These are phyloP conservation scores for Stephanodiscus minutulus DNA, from an alignment of 108 stramenopile genomes.

Conservation along the genomic window DNA sequence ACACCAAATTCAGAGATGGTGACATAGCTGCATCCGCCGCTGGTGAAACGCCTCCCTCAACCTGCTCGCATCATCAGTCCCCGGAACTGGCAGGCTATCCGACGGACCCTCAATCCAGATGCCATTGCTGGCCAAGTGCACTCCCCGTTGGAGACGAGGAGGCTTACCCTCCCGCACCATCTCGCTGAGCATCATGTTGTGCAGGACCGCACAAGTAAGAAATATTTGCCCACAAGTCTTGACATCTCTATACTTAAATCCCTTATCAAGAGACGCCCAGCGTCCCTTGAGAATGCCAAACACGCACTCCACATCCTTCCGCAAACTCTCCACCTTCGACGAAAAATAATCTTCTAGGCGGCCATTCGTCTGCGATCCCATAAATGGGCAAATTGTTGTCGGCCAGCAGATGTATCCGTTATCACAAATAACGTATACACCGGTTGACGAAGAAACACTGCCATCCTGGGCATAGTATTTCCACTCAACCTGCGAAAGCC, in stretches of 20 bases:
- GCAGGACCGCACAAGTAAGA: background rate
- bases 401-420: conserved; percentile 49
- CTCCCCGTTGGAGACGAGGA: too few relatives aligned
- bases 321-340: conserved; percentile 40
- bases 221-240: conserved; percentile 8
- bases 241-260: conserved; percentile 8
- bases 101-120: too few relatives aligned
- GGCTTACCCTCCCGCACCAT: background rate
- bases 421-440: conserved; percentile 48
- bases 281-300: conserved; percentile 25
- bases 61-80: too few relatives aligned
- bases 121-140: too few relatives aligned
- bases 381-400: conserved; percentile 29
- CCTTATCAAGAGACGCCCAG: conserved; percentile 27
- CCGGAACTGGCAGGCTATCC: too few relatives aligned
- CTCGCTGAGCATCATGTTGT: conserved; percentile 21
- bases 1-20: too few relatives aligned
- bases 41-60: too few relatives aligned
- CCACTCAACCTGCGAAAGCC: conserved; percentile 12
- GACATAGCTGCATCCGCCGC: too few relatives aligned
- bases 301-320: conserved; percentile 58
- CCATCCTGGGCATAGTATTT: background rate
- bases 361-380: background rate
- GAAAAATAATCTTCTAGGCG: conserved; percentile 10
- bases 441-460: background rate